A percentile compares a stretch with the other conserved stretches of the same genome.
Conservation (phyloP, 169 alveolate species). For the Eimeria sp. region DNA sequence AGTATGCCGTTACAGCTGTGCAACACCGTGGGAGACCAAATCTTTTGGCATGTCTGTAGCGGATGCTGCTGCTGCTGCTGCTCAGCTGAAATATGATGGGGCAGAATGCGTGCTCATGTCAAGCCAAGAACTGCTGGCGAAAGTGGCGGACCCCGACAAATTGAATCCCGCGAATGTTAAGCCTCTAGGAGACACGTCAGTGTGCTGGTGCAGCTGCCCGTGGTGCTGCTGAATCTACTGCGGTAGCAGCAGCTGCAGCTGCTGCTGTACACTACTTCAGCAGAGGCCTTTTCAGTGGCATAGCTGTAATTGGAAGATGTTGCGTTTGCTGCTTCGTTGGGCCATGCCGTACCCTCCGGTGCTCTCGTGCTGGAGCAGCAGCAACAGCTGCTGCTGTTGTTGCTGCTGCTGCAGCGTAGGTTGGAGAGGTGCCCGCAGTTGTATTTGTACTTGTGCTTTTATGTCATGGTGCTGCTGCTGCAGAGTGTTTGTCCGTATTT, state of each 20-base stretch:
- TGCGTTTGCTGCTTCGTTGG: no score
- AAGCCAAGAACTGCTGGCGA: slow-evolving; percentile 61
- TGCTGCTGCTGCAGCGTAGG: not conserved
- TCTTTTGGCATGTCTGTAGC: not conserved
- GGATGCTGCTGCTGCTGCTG: not conserved
- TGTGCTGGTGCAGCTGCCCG: not conserved
- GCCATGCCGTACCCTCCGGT: not conserved
- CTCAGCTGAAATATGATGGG: slow-evolving; percentile 80
- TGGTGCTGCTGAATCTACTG: not conserved
- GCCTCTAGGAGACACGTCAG: slow-evolving; percentile 81
- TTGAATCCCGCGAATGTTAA: slow-evolving; percentile 10
- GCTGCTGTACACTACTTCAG: not conserved
- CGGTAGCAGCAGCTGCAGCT: not conserved
- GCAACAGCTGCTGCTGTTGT: not conserved
- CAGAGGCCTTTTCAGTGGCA: not conserved
- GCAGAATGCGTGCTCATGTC: slow-evolving; percentile 71
- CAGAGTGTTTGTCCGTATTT: slow-evolving; percentile 64
- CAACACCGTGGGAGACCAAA: no score
- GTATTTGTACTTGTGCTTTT: not conserved
- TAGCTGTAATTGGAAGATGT: no score
- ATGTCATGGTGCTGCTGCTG: slow-evolving; percentile 4
- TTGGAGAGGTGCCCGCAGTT: not conserved
- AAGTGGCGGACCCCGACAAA: not conserved
- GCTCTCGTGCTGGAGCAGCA: not conserved
- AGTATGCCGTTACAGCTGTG: no score